A percentile compares a stretch with the other conserved stretches of the same genome.
These are phyloP conservation scores for Coemansia sp. DNA, from an alignment of 192 early-diverging fungal species.

Conservation along the genomic window DNA sequence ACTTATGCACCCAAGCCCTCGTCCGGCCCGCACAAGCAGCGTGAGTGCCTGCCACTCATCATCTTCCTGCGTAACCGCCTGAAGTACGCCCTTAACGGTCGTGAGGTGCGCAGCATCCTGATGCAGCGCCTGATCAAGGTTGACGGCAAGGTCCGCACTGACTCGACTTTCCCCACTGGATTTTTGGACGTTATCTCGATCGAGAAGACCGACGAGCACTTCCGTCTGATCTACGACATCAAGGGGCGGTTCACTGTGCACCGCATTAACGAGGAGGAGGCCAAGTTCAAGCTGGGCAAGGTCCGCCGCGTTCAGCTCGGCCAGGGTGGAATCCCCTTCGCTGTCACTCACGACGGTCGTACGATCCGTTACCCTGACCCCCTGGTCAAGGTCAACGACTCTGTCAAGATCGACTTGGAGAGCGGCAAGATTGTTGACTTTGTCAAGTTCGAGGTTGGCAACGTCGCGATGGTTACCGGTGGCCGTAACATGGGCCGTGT, in stretches of 20 bases:
- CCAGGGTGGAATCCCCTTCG: conserved; percentile 92
- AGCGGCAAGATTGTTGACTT: conserved; percentile 89
- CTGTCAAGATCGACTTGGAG: conserved; percentile 95
- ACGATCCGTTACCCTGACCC: conserved; percentile 99
- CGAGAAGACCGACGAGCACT: conserved; percentile 94
- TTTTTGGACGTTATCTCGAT: conserved; percentile 82
- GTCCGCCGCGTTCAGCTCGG: conserved; percentile 95
- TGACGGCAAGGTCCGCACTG: conserved; percentile 98
- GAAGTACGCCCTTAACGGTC: conserved; percentile 98
- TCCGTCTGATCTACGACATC: conserved; percentile 99
- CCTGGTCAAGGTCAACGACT: conserved; percentile 98
- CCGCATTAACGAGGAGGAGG: conserved; percentile 97
- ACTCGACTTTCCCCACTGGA: conserved; percentile 94
- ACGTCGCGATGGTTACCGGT: conserved; percentile 96
- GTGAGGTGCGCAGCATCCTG: conserved; percentile 94
- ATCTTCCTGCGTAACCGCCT: conserved; percentile 99
- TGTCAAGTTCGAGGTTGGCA: conserved; percentile 98
- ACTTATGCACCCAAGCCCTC: conserved; percentile 92
- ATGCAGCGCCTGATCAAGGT: conserved; percentile 99
- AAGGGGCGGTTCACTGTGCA: conserved; percentile 99
- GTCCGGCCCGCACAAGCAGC: conserved; percentile 99
- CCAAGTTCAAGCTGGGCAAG: conserved; percentile 99
- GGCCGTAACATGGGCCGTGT: conserved; percentile 99
- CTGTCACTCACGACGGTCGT: conserved; percentile 99
- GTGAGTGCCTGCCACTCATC: conserved; percentile 97